These are phyloP conservation scores for Fusarium chaquense DNA, from an alignment of 2,329 filamentous ascomycete genomes.

Conservation along the genomic window DNA sequence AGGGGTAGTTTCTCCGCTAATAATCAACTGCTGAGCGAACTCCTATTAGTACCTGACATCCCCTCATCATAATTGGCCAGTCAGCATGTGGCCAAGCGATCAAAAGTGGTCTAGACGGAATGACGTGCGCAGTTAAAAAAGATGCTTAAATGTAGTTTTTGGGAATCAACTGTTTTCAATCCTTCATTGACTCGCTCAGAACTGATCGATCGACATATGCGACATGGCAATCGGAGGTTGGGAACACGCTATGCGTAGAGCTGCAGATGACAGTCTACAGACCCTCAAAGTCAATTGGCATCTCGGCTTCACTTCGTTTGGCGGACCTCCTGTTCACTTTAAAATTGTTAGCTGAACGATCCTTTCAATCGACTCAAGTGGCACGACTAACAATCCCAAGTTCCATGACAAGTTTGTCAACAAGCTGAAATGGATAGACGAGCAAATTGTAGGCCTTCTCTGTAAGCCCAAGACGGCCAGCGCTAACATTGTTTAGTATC, in stretches of 20 bases:
- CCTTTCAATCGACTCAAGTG: accelerated
- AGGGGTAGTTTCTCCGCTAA: not conserved
- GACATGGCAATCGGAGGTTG: slow-evolving; percentile 6
- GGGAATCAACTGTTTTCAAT: not conserved
- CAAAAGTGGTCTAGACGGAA: slow-evolving; percentile 1
- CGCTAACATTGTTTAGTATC: slow-evolving; percentile 63
- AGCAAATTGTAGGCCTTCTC: slow-evolving; percentile 65
- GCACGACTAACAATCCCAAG: not conserved
- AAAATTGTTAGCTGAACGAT: slow-evolving; percentile 3
- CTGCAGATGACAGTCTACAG: slow-evolving; percentile 6
- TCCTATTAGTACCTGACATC: not conserved
- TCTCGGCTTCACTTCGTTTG: slow-evolving; percentile 28
- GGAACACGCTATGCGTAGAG: not conserved
- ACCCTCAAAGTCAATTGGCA: slow-evolving; percentile 32
- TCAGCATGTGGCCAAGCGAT: accelerated
- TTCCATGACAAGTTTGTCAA: slow-evolving; percentile 66
- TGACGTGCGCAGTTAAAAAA: not conserved
- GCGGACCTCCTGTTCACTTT: slow-evolving; percentile 35
- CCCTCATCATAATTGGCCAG: not conserved
- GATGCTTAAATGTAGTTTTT: not conserved
- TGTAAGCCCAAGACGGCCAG: accelerated
- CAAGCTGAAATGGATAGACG: slow-evolving; percentile 73
- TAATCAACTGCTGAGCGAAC: no score
- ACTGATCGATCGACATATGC: accelerated
- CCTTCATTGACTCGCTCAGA: accelerated